These are phyloP conservation scores for Mortierella sp. DNA, from an alignment of 371 early-diverging fungal species.

Conservation along the genomic window DNA sequence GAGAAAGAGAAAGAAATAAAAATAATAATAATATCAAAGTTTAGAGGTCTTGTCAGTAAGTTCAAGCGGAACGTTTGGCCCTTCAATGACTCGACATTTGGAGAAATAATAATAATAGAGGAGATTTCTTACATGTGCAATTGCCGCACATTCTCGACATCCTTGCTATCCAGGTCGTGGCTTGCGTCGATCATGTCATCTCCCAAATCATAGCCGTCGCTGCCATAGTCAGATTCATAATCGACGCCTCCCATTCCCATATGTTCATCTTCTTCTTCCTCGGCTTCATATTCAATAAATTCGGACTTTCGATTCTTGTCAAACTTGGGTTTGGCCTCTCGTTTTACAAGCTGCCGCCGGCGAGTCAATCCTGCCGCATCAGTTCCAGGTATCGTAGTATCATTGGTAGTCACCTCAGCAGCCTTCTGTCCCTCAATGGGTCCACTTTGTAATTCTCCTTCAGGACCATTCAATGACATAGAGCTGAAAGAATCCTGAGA, in stretches of 20 bases:
- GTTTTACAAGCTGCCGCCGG: constrained; percentile 19
- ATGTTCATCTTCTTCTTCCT: constrained; percentile 51
- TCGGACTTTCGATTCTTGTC: constrained; percentile 33
- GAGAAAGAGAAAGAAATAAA: background rate
- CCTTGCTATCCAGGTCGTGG: constrained; percentile 16
- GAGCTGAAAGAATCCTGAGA: too few species aligned
- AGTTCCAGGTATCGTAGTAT: too few species aligned
- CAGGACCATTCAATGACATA: too few species aligned
- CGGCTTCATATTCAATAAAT: constrained; percentile 51
- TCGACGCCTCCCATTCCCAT: constrained; percentile 51
- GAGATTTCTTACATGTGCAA: constrained; percentile 40
- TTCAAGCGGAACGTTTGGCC: too few species aligned
- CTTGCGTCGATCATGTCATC: constrained; percentile 46
- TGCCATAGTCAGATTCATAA: constrained; percentile 46
- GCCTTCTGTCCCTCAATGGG: too few species aligned
- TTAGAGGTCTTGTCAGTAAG: too few species aligned
- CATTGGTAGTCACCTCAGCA: too few species aligned
- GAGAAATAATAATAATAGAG: background rate
- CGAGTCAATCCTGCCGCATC: background rate
- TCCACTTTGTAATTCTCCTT: too few species aligned
- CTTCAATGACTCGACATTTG: too few species aligned
- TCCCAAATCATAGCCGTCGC: constrained; percentile 47
- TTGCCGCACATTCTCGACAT: constrained; percentile 34
- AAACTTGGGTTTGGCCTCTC: constrained; percentile 16
- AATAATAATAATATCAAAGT: background rate